Base-by-base conservation (phyloP, 2,329 filamentous ascomycete genomes). In the Fusarium sp. region DNA sequence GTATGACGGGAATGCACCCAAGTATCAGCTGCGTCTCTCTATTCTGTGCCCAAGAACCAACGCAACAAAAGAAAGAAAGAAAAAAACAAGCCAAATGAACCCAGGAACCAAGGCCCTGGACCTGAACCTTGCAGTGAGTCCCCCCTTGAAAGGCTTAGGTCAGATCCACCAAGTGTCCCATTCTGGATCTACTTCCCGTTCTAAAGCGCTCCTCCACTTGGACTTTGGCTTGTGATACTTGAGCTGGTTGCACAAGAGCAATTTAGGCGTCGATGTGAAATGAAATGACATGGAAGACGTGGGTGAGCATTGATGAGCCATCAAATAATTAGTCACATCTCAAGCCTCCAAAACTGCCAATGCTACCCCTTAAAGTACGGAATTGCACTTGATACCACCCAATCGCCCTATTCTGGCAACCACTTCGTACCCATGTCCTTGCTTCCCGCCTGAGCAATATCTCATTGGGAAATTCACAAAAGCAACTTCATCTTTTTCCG, bases 401-500 rank as follows among this genome's bases (percentile, higher is more conserved):
- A 57, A 37, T 70, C 49, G 33, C 21, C 70, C 65, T 52, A 47
- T 70, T 67, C 42, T 38, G 72, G 72, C 46, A 64, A 67, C 43
- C 33, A 44, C 40, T 54, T 69, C 56, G 44, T 44, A 74, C 73
- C 75, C 76, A 72, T 76, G 73, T 76, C 76, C 76, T 69, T 78
- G 76, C 60, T 78, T 71, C 67, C 69, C 71, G 64, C 53, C 59
- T 60, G 33, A 42, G 43, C 33, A 28, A 42, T 30, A 21, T 53
- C 49, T 53, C 56, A 69, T 53, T 64, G 32, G 64, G 50, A 68
- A 64, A 33, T 37, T 68, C 42, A 44, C 35, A 56, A 59, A 69
- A 69, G 67, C 59, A 69, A 69, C 52, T 44, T 60, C 60, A 58
- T 37, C 54, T 28, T 35, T 58, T 57, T 19, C 63, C 46, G 32